phyloP scores from a whole-genome alignment of 2,329 filamentous ascomycete species.

The Lachnum nothofagi region DNA sequence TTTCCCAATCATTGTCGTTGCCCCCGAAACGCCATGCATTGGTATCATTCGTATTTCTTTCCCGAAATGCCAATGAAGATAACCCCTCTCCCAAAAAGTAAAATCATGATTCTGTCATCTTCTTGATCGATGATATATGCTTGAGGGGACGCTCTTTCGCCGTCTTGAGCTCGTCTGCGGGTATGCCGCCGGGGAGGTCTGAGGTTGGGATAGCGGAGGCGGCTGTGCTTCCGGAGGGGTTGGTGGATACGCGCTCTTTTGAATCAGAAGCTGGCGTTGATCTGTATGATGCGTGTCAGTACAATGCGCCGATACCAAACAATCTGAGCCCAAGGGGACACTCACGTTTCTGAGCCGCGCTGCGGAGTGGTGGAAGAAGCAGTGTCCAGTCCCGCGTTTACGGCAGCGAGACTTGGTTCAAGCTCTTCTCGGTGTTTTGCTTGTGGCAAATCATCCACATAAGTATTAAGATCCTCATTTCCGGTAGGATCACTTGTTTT shows the following conservation, averaged over 20 bases:
- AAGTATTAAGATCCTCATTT: constrained; percentile 25
- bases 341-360: constrained; percentile 22
- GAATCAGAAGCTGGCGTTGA: constrained; percentile 12
- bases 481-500: constrained; percentile 25
- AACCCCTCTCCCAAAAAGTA: not conserved
- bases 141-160: constrained; percentile 23
- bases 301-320: not conserved
- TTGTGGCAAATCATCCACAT: constrained; percentile 22
- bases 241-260: not conserved
- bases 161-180: constrained; percentile 33
- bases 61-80: not conserved
- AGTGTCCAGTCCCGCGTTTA: constrained; percentile 27
- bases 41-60: constrained; percentile 12
- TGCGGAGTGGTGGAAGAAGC: constrained; percentile 26
- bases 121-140: constrained; percentile 23
- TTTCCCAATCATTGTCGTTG: not conserved
- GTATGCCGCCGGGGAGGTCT: constrained; percentile 39
- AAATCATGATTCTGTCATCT: constrained; percentile 17
- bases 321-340: not conserved
- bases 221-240: constrained; percentile 8
- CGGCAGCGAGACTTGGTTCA: constrained; percentile 19
- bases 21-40: not conserved
- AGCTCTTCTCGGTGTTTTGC: constrained; percentile 15
- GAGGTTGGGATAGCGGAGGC: constrained; percentile 35
- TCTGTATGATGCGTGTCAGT: not conserved